phyloP scores from a whole-genome alignment of 495 filamentous ascomycete genomes.

The Usnea hakonensis region DNA sequence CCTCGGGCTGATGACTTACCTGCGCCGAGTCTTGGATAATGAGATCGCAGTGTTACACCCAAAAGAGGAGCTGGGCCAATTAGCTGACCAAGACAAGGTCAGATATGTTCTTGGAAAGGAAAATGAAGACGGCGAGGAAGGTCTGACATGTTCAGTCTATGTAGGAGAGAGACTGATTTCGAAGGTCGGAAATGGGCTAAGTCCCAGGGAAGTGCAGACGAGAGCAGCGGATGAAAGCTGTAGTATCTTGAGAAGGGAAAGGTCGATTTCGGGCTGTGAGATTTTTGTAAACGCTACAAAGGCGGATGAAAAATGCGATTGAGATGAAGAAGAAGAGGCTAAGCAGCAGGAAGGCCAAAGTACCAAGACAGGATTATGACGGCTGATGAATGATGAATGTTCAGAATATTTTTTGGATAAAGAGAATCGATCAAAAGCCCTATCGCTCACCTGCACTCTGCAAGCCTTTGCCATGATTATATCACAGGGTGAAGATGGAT shows the following conservation, averaged over 20 bases:
- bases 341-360: slow-evolving; percentile 18
- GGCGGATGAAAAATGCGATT: slow-evolving; percentile 17
- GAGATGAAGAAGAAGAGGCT: slow-evolving; percentile 9
- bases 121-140: slow-evolving; percentile 23
- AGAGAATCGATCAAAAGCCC: not conserved
- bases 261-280: slow-evolving; percentile 7
- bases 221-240: slow-evolving; percentile 49
- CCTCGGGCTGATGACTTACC: slow-evolving; percentile 55
- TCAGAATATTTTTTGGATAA: not conserved
- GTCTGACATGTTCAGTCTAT: slow-evolving; percentile 42
- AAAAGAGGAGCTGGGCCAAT: slow-evolving; percentile 56
- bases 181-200: slow-evolving; percentile 39
- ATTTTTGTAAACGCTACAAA: slow-evolving; percentile 4
- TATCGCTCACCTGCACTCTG: not conserved
- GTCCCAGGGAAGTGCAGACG: slow-evolving; percentile 47
- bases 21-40: slow-evolving; percentile 53
- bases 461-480: not conserved
- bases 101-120: slow-evolving; percentile 21
- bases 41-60: slow-evolving; percentile 63
- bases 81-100: slow-evolving; percentile 46
- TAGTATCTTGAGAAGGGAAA: slow-evolving; percentile 24
- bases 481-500: not conserved
- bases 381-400: slow-evolving; percentile 14
- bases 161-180: slow-evolving; percentile 44
- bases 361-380: slow-evolving; percentile 25